Base-by-base conservation (phyloP, 768 basidiomycete genomes). In the Naganishia antarctica region DNA sequence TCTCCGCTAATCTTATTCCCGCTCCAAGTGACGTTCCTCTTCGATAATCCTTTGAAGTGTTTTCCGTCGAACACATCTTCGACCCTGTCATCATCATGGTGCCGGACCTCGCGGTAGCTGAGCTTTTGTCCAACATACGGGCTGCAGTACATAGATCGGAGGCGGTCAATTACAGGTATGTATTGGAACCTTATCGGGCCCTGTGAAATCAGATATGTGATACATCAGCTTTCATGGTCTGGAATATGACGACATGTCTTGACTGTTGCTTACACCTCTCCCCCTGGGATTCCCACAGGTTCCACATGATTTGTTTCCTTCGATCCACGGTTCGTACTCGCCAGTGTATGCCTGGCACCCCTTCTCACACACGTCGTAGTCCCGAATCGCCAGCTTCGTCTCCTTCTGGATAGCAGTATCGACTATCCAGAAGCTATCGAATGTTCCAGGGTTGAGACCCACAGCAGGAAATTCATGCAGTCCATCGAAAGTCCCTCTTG, bases 261-360 rank as follows among this genome's bases (percentile, higher is more conserved):
- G 34, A 37, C 15, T n/a, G n/a, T 15, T n/a, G 46, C 46, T 48
- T 48, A 48, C 46, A 12, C 46, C 46, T 21, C 23, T n/a, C 9
- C 13, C 23, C 13, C 46, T n/a, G 25, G 46, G 2, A 4, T 48
- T 48, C n/a, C 26, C 46, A 48, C 46, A 48, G 23, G 25, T 12
- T 23, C n/a, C n/a, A 26, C 46, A 48, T 16, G 46, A 23, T 12
- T n/a, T 12, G 23, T 48, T 48, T 23, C 13, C 26, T n/a, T 48
- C 46, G 15, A 37, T 37, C 46, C 46, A 5, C 13, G 21, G 13
- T 23, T 48, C 46, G 13, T 21, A 48, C 21, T 21, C 23, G 13
- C 46, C 46, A 25, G 46, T 48, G 46, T 48, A 48, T 21, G 46
- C 46, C 23, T 48, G 46, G 23, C 46, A 48, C 26, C 46, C 46